A percentile compares a stretch with the other conserved stretches of the same genome.
These are phyloP conservation scores for Bombardia bombarda DNA, from an alignment of 495 filamentous ascomycete species.

Conservation along the genomic window DNA sequence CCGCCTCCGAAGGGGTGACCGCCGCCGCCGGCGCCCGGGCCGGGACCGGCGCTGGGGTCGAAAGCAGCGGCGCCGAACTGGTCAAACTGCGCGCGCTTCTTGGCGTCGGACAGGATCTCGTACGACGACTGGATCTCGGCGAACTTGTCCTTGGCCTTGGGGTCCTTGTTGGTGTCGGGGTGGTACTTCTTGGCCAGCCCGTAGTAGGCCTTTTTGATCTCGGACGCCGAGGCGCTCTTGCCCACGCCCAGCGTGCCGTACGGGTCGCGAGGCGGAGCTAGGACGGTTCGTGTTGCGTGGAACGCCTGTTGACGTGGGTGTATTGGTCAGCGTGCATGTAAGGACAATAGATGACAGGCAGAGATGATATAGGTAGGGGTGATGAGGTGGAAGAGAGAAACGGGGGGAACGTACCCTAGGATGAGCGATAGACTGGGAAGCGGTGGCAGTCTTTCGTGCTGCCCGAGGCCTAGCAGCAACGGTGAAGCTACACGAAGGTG, in stretches of 20 bases:
- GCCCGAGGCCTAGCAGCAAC: conserved; percentile 6
- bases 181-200: conserved; percentile 97
- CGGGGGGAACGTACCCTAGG: conserved; percentile 12
- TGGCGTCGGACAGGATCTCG: conserved; percentile 81
- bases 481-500: conserved; percentile 8
- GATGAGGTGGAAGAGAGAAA: no score
- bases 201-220: conserved; percentile 99
- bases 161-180: conserved; percentile 94
- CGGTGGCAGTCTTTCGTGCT: background rate
- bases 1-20: conserved; percentile 61
- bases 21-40: conserved; percentile 59
- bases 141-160: conserved; percentile 87
- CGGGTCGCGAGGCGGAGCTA: conserved; percentile 64
- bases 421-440: background rate
- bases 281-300: conserved; percentile 56
- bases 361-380: no score
- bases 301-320: conserved; percentile 58
- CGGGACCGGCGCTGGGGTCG: conserved; percentile 65
- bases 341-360: background rate
- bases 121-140: conserved; percentile 85
- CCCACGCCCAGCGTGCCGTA: conserved; percentile 80
- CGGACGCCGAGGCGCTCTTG: conserved; percentile 67
- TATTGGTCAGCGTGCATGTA: background rate
- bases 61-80: conserved; percentile 83
- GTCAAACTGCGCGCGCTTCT: conserved; percentile 88